Evolutionary conservation across 805 yeast genomes (phyloP).

Genomic region (Saccharomycopsis sp.): DNA sequence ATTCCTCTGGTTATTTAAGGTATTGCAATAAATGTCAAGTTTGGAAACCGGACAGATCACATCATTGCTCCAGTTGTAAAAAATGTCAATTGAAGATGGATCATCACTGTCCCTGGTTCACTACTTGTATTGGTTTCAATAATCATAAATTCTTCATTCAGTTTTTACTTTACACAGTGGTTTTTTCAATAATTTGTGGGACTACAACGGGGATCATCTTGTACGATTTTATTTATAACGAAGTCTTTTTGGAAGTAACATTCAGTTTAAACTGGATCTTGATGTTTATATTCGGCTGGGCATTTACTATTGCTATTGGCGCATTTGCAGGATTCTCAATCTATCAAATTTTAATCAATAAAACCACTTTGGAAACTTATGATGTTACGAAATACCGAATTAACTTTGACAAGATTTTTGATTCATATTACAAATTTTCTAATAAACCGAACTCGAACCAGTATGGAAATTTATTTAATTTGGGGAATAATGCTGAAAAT

Average conservation of each 20-base stretch:
- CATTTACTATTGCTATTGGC: constrained; percentile 45
- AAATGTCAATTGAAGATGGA: constrained; percentile 82
- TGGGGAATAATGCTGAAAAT: constrained; percentile 49
- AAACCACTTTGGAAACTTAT: constrained; percentile 74
- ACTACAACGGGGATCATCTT: constrained; percentile 32
- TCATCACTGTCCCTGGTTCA: constrained; percentile 94
- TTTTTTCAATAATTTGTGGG: constrained; percentile 36
- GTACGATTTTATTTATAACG: constrained; percentile 36
- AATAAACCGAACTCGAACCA: constrained; percentile 33
- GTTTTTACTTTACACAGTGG: constrained; percentile 45
- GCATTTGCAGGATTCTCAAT: constrained; percentile 48
- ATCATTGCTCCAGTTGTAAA: constrained; percentile 73
- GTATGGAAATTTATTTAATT: constrained; percentile 62
- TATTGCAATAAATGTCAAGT: constrained; percentile 59
- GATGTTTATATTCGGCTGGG: constrained; percentile 42
- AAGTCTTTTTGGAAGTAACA: constrained; percentile 29
- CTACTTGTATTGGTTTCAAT: constrained; percentile 71
- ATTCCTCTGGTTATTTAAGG: constrained; percentile 32
- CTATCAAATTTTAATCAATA: constrained; percentile 50
- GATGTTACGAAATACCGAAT: constrained; percentile 39
- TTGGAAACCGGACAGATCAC: constrained; percentile 75
- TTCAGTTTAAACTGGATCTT: constrained; percentile 51
- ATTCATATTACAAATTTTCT: constrained; percentile 28
- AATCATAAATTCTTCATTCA: constrained; percentile 79
- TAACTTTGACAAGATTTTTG: constrained; percentile 28